Conservation (phyloP, 2,329 filamentous ascomycete genomes). For the Alternaria arborescens region DNA sequence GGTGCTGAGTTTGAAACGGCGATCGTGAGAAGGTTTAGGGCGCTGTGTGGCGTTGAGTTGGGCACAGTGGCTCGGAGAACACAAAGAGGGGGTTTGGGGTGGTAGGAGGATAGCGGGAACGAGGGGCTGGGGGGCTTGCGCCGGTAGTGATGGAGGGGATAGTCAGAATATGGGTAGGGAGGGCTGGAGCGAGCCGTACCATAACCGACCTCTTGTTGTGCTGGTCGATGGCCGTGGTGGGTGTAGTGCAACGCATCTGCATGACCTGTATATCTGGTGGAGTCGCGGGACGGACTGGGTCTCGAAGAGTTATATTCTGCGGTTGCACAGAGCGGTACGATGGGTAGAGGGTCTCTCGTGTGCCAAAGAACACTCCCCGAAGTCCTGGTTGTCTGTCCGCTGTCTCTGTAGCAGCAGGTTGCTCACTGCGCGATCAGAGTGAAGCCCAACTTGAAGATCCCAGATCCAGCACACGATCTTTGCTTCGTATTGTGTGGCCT, state of each 20-base stretch:
- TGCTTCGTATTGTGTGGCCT: background rate
- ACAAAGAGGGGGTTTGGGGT: background rate
- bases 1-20: slow-evolving; percentile 1
- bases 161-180: background rate
- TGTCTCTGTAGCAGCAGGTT: background rate
- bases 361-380: background rate
- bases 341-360: background rate
- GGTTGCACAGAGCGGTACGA: background rate
- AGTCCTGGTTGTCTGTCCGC: background rate
- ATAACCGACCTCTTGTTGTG: background rate
- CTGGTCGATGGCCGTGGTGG: background rate
- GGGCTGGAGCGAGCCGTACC: slow-evolving; percentile 2
- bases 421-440: background rate
- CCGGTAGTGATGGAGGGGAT: background rate
- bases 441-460: background rate
- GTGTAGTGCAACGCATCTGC: background rate
- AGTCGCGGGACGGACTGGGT: background rate
- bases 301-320: background rate
- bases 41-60: background rate
- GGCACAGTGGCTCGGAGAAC: background rate
- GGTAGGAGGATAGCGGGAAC: background rate
- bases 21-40: slow-evolving; percentile 1
- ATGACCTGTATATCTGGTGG: background rate
- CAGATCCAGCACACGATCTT: background rate
- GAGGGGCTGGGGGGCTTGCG: slow-evolving; percentile 1